Evolutionary conservation across 306 rosid genomes (phyloP).

Genomic region (Cicer chorassanicum): DNA sequence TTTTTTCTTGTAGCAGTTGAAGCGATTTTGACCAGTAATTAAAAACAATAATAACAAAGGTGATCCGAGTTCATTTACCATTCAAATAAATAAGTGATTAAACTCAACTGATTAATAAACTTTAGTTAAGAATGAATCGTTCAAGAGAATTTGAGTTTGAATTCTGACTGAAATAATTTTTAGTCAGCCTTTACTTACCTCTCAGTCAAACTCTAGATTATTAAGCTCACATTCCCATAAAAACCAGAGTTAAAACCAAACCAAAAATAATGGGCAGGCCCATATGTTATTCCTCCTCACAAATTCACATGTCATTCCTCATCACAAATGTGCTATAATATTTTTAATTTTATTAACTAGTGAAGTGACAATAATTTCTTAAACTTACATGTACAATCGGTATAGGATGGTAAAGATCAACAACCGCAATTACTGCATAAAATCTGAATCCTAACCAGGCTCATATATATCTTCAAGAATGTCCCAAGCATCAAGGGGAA

Average conservation of each 20-base stretch:
- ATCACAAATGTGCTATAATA: slow-evolving; percentile 7
- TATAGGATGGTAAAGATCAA: neutral
- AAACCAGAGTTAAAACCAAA: too few relatives aligned
- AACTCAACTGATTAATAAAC: too few relatives aligned
- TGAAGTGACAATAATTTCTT: slow-evolving; percentile 15
- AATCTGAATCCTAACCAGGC: neutral
- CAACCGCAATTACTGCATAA: neutral
- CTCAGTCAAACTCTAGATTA: too few relatives aligned
- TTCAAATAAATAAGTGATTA: too few relatives aligned
- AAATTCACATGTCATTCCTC: slow-evolving; percentile 29
- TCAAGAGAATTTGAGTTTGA: too few relatives aligned
- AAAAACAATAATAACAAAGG: slow-evolving; percentile 32
- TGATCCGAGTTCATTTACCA: too few relatives aligned
- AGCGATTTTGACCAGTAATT: slow-evolving; percentile 35
- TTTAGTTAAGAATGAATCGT: too few relatives aligned
- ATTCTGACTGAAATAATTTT: too few relatives aligned
- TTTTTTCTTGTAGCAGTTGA: slow-evolving; percentile 36
- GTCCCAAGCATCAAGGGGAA: slow-evolving; percentile 36
- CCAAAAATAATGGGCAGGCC: neutral
- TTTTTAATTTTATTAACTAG: slow-evolving; percentile 3
- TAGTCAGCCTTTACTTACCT: too few relatives aligned
- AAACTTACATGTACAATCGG: slow-evolving; percentile 24
- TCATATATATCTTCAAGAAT: slow-evolving; percentile 31
- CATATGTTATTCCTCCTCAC: slow-evolving; percentile 27
- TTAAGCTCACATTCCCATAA: too few relatives aligned